Evolutionary conservation across 441 rosid species (phyloP), one percentile per base, ranked within the genome.

Genomic region (Adansonia rubrostipa): DNA sequence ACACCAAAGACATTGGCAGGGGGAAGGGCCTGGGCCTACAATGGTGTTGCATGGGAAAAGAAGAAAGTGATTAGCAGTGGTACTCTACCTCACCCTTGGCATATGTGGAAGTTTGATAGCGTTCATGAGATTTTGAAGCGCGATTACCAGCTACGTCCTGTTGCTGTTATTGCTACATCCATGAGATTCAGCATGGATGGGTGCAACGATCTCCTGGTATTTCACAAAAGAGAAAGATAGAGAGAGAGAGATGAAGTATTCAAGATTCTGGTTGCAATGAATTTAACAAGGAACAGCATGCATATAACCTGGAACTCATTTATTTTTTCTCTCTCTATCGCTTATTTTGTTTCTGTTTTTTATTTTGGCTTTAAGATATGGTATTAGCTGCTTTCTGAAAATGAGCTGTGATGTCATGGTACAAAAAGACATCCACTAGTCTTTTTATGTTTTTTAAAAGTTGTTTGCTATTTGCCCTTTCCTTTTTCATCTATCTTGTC

Each of bases 41-140:
- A 88, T 91, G 99, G 99, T 78, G 99, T 98, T 85, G 99, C 99
- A 67, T 97, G 99, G 99, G 99, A 99, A 77, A 97, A 97, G 89
- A 98, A 96, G 90, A 96, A 88, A 87, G 84, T 92, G 65, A 78
- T 90, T 80, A 85, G 80, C 78, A 88, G 91, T 81, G 95, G 97
- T 78, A 96, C 89, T 85, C 80, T 97, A 75, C 96, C 98, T 67
- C 99, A 97, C 86, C 95, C 89, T 70, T 95, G 99, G 99, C 92
- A 80, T 81, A 95, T 97, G 99, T 97, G 99, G 99, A 95, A 95
- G 88, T 94, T 94, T 79, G 83, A 90, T 78, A 93, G 92, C 68
- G 96, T 97, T 82, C 98, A 95, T 82, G 99, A 97, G 89, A 88
- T 97, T 77, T 86, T 95, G 86, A 95, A 94, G 87, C 99, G 99